phyloP scores from a whole-genome alignment of 345 rosid species.

The Corchorus capsularis region DNA sequence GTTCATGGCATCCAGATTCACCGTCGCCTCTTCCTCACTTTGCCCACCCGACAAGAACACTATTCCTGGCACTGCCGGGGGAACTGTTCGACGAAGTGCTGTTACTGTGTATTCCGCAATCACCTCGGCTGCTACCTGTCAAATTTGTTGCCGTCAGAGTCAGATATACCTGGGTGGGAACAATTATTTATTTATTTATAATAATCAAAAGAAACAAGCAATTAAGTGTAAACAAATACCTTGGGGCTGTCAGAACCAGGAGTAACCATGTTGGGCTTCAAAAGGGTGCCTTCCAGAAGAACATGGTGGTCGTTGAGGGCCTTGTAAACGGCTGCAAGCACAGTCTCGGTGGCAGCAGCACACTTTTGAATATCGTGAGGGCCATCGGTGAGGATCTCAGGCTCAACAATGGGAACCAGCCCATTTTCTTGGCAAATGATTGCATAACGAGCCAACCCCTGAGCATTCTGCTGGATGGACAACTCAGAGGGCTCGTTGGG shows the following conservation, averaged over 20 bases:
- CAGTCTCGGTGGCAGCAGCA: conserved; percentile 81
- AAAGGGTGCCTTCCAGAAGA: conserved; percentile 91
- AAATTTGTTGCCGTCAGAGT: neutral
- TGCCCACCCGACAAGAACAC: conserved; percentile 92
- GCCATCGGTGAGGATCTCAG: conserved; percentile 88
- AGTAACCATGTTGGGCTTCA: conserved; percentile 97
- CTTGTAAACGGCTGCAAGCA: conserved; percentile 88
- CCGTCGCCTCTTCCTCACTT: conserved; percentile 85
- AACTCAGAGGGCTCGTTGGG: conserved; percentile 79
- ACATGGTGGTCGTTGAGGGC: conserved; percentile 94
- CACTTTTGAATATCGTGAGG: conserved; percentile 77
- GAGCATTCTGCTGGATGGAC: conserved; percentile 86
- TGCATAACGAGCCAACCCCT: conserved; percentile 92
- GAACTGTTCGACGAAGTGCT: conserved; percentile 83
- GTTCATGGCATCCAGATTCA: conserved; percentile 88
- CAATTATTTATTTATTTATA: no score
- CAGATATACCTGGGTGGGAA: neutral
- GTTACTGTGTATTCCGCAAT: conserved; percentile 69
- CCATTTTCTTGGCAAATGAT: conserved; percentile 96
- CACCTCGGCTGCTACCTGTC: conserved; percentile 66
- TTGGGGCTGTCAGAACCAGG: conserved; percentile 88
- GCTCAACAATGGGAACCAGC: conserved; percentile 90
- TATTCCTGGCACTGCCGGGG: conserved; percentile 85
- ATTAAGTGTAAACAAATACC: conserved; percentile 35
- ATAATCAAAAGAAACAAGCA: no score